Conservation (phyloP, 192 early-diverging fungal species). For the Geranomyces variabilis region DNA sequence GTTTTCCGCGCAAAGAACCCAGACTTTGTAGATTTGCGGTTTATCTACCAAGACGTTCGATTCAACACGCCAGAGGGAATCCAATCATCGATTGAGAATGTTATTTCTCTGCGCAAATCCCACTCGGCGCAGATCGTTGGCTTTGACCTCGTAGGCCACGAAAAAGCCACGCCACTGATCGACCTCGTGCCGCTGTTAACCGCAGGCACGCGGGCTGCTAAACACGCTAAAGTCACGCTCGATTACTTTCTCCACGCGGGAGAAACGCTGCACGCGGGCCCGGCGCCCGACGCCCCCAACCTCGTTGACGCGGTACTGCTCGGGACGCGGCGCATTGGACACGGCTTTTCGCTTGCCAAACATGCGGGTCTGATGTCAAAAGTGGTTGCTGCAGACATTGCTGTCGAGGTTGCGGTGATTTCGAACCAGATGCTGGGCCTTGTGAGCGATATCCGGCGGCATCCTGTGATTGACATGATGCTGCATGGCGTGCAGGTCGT, state of each 20-base stretch:
- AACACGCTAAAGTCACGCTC: neutral
- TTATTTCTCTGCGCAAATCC: conserved; percentile 3
- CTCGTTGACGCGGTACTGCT: conserved; percentile 10
- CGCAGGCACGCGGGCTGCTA: neutral
- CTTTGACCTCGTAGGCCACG: conserved; percentile 17
- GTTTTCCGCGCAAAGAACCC: neutral
- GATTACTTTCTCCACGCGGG: neutral
- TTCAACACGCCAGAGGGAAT: neutral
- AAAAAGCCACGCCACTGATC: neutral
- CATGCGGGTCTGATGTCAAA: neutral
- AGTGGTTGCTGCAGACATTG: neutral
- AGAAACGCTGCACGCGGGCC: neutral
- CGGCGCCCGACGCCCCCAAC: neutral
- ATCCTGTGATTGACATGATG: conserved; percentile 14
- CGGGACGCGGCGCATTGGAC: neutral
- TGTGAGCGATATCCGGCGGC: neutral
- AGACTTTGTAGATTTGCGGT: conserved; percentile 9
- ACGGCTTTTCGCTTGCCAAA: neutral
- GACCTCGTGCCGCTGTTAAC: neutral
- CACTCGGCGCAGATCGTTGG: conserved; percentile 13
- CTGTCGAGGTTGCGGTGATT: conserved; percentile 6
- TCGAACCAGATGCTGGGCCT: conserved; percentile 8
- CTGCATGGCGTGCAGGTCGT: conserved; percentile 1
- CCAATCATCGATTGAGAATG: neutral
- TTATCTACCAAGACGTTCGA: conserved; percentile 17